Evolutionary conservation across 2,329 filamentous ascomycete species (phyloP), one percentile per base, ranked within the genome.

Genomic region (Cordyceps javanica): DNA sequence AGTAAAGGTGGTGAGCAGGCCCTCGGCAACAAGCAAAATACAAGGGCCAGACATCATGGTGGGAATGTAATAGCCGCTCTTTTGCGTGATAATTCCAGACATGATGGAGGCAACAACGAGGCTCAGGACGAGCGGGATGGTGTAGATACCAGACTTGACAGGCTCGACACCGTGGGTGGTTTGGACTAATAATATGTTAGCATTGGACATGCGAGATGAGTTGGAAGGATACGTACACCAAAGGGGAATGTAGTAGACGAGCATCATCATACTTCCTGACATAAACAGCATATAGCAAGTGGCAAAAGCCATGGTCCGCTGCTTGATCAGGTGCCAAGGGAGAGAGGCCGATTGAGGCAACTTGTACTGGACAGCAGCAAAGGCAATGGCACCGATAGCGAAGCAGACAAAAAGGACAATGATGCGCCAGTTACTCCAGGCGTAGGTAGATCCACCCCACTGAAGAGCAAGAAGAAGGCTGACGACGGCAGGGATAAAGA

Each of bases 381-480:
- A 86, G 5, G 72, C 73, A 34, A 76, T 58, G 11, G 74, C 71
- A 2, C 77, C 71, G 16, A 78, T 63, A 1, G 65, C 78, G 59
- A 81, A 83, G 10, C 82, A 61, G 44, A 76, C 71, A 9, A 85
- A 74, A n/a, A 85, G 71, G 8, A 78, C 62, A 50, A 85, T 77
- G 55, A 83, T 76, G 44, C 77, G 76, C 71, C 77, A 78, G 61
- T 72, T 75, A 39, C 66, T 70, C 82, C 82, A 86, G 0, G 72
- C 60, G 62, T 83, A 81, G 2, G 68, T 74, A 2, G 75, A 75
- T 3, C 82, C 82, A 53, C 82, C 82, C 83, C 83, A 87, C 64
- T 87, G 81, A 34, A 88, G 72, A 1, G 84, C 84, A 5, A 88
- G 72, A 3, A 88, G 69, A 38, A 87, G 78, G 60, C 77, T 83